These are phyloP conservation scores for Aspergillus aculeatus DNA, from an alignment of 2,329 filamentous ascomycete species.

Conservation along the genomic window DNA sequence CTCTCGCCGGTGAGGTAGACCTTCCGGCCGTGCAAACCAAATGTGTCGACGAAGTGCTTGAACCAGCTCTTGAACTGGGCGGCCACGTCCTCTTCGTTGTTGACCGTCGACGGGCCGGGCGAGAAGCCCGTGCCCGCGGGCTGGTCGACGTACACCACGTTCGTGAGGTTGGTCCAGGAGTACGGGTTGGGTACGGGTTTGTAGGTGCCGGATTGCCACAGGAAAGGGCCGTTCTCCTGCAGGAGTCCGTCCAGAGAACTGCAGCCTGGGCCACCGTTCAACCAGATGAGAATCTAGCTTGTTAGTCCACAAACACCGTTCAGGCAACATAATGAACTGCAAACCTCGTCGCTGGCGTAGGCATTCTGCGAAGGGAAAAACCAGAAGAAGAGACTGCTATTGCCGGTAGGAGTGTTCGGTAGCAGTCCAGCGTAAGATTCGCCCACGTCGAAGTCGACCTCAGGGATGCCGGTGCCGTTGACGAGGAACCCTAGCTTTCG, in stretches of 20 bases:
- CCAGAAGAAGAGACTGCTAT: conserved; percentile 52
- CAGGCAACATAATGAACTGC: neutral
- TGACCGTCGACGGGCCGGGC: conserved; percentile 62
- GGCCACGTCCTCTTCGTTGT: conserved; percentile 65
- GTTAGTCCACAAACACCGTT: neutral
- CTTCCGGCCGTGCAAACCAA: conserved; percentile 65
- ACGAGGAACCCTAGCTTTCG: conserved; percentile 58
- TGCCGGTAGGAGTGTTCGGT: conserved; percentile 47
- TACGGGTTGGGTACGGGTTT: conserved; percentile 65
- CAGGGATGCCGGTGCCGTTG: conserved; percentile 63
- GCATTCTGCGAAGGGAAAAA: conserved; percentile 48
- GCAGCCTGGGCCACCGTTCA: conserved; percentile 55
- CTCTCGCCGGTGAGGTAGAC: conserved; percentile 73
- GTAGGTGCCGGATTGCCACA: conserved; percentile 68
- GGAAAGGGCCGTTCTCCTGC: conserved; percentile 72
- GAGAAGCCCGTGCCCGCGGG: conserved; percentile 66
- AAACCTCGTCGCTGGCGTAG: conserved; percentile 41
- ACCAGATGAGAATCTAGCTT: conserved; percentile 35
- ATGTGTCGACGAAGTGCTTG: conserved; percentile 71
- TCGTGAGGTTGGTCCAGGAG: conserved; percentile 70
- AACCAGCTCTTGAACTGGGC: conserved; percentile 75
- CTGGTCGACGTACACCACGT: conserved; percentile 62
- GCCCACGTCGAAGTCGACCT: conserved; percentile 66
- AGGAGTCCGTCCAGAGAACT: conserved; percentile 66
- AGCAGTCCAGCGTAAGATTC: conserved; percentile 50